Evolutionary conservation across 192 early-diverging fungal genomes (phyloP).

Genomic region (Linnemannia exigua): DNA sequence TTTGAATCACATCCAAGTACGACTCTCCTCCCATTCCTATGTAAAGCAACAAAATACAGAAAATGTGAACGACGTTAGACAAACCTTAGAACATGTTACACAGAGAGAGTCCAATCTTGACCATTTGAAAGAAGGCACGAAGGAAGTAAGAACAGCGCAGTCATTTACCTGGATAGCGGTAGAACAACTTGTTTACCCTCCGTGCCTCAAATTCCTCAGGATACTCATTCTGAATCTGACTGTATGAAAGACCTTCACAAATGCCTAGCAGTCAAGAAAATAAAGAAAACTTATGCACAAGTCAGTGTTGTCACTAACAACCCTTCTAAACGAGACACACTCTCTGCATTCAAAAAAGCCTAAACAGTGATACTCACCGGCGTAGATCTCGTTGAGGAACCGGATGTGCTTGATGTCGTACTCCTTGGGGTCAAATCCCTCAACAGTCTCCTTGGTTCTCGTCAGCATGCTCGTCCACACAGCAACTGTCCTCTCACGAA

Average conservation of each 20-base stretch:
- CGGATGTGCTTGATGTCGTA: conserved; percentile 87
- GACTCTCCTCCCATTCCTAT: conserved; percentile 92
- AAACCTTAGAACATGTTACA: background rate
- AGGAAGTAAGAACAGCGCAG: background rate
- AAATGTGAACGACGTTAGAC: background rate
- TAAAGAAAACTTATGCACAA: background rate
- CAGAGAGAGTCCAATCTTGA: background rate
- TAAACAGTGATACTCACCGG: conserved; percentile 53
- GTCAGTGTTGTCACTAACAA: background rate
- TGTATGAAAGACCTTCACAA: conserved; percentile 83
- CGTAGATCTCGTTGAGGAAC: conserved; percentile 94
- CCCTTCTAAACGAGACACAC: background rate
- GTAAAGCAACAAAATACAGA: background rate
- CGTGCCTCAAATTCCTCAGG: conserved; percentile 90
- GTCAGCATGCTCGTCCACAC: conserved; percentile 93
- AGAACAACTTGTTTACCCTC: conserved; percentile 89
- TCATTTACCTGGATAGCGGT: conserved; percentile 86
- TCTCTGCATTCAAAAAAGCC: conserved; percentile 45
- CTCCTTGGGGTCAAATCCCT: conserved; percentile 80
- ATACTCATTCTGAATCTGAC: conserved; percentile 82
- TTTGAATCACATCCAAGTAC: conserved; percentile 94
- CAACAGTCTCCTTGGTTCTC: conserved; percentile 88
- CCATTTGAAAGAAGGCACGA: background rate
- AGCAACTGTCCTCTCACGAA: conserved; percentile 51
- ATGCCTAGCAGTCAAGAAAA: conserved; percentile 16